Conservation (phyloP, 805 yeast genomes). For the Vanderwaltozyma verrucispora region DNA sequence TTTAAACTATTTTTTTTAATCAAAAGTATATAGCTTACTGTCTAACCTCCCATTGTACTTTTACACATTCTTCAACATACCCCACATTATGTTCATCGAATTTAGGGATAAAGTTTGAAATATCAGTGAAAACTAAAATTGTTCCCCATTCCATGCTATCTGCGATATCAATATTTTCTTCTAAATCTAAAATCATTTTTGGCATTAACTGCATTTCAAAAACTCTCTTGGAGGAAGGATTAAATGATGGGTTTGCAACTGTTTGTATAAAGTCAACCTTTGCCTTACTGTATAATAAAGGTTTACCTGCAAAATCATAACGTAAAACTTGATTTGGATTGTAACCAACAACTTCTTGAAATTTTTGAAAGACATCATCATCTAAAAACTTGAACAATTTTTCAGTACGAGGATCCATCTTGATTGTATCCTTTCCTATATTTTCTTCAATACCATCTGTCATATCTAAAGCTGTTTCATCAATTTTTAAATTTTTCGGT, state of each 20-base stretch:
- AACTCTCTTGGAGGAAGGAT: slow-evolving; percentile 48
- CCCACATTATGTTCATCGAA: slow-evolving; percentile 63
- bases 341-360: slow-evolving; percentile 62
- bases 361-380: slow-evolving; percentile 71
- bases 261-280: slow-evolving; percentile 29
- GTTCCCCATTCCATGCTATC: slow-evolving; percentile 99
- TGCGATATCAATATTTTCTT: slow-evolving; percentile 38
- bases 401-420: slow-evolving; percentile 35
- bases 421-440: slow-evolving; percentile 20
- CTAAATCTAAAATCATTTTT: slow-evolving; percentile 75
- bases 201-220: slow-evolving; percentile 95
- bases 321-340: slow-evolving; percentile 84
- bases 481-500: slow-evolving; percentile 47
- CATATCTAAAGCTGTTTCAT: slow-evolving; percentile 37
- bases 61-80: slow-evolving; percentile 69
- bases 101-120: slow-evolving; percentile 48
- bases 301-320: slow-evolving; percentile 70
- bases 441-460: slow-evolving; percentile 28
- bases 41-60: slow-evolving; percentile 72
- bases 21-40: slow-evolving; percentile 1
- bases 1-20: too few relatives aligned
- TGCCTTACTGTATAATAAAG: slow-evolving; percentile 54
- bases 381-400: slow-evolving; percentile 47
- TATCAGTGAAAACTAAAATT: slow-evolving; percentile 69
- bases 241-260: slow-evolving; percentile 51